A percentile compares a stretch with the other conserved stretches of the same genome.
Evolutionary conservation across 768 basidiomycete species (phyloP).

Genomic region (Rhodotorula toruloides): DNA sequence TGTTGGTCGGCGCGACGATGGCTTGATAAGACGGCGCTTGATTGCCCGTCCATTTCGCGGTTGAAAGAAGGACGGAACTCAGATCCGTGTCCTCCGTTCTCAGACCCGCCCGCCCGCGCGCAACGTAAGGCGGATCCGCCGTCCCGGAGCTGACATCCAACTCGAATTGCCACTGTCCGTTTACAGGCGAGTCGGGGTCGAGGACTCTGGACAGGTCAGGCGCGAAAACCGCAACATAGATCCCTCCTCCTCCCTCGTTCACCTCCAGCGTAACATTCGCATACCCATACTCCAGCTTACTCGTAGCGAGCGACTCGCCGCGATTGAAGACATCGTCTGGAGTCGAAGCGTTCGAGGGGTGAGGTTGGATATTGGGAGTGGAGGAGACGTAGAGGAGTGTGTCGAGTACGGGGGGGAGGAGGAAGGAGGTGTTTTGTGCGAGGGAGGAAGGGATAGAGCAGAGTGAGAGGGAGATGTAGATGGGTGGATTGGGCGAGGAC

Average conservation of each 20-base stretch:
- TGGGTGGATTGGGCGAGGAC: background rate
- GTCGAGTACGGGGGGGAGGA: constrained; percentile 11
- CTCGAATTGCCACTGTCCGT: constrained; percentile 26
- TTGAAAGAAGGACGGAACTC: constrained; percentile 33
- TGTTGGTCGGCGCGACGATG: constrained; percentile 14
- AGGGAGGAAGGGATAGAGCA: background rate
- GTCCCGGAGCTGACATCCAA: constrained; percentile 24
- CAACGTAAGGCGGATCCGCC: background rate
- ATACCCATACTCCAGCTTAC: constrained; percentile 7
- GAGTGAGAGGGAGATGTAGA: constrained; percentile 3
- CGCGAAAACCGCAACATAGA: constrained; percentile 31
- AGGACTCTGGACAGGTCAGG: background rate
- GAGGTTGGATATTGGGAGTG: background rate
- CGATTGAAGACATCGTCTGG: background rate
- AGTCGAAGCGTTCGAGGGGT: background rate
- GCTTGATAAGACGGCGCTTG: background rate
- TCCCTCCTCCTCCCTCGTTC: background rate
- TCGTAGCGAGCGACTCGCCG: background rate
- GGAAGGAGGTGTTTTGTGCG: background rate
- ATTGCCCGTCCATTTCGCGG: constrained; percentile 20
- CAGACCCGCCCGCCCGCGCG: constrained; percentile 17
- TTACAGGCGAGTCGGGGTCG: background rate
- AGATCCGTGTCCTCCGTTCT: constrained; percentile 36
- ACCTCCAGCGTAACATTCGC: constrained; percentile 18
- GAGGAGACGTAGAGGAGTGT: constrained; percentile 29